These are phyloP conservation scores for Phytophthora chlamydospora DNA, from an alignment of 352 stramenopile species.

Conservation along the genomic window DNA sequence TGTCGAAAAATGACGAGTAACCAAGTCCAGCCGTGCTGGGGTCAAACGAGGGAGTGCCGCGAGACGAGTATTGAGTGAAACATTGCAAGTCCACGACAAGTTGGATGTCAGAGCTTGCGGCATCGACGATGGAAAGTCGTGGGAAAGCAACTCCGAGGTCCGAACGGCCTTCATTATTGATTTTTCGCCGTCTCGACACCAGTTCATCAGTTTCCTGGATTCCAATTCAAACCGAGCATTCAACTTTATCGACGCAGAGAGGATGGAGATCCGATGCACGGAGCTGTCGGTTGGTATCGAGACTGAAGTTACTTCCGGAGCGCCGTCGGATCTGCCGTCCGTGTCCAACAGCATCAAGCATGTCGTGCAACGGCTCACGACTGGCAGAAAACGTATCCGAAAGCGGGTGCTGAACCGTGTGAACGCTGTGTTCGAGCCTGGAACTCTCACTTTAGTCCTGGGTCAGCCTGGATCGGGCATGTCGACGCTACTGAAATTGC, in stretches of 20 bases:
- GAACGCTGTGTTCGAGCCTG: slow-evolving; percentile 36
- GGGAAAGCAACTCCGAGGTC: too few relatives aligned
- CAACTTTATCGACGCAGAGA: slow-evolving; percentile 21
- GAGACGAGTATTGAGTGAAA: too few relatives aligned
- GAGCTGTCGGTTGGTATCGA: slow-evolving; percentile 28
- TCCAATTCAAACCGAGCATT: slow-evolving; percentile 4
- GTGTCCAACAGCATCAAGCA: slow-evolving; percentile 33
- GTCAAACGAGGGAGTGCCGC: too few relatives aligned
- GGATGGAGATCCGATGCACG: slow-evolving; percentile 44
- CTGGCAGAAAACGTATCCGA: neutral
- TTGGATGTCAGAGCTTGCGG: too few relatives aligned
- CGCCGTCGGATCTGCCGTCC: slow-evolving; percentile 24
- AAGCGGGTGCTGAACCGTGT: slow-evolving; percentile 28
- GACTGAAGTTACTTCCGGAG: slow-evolving; percentile 7
- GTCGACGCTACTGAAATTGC: slow-evolving; percentile 42
- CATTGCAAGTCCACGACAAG: too few relatives aligned
- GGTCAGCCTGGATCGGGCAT: slow-evolving; percentile 28
- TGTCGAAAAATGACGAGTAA: too few relatives aligned
- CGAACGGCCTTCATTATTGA: too few relatives aligned
- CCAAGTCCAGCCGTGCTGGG: too few relatives aligned
- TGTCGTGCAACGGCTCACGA: slow-evolving; percentile 14
- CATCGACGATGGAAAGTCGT: too few relatives aligned
- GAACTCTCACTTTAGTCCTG: slow-evolving; percentile 26
- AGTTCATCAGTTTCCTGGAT: too few relatives aligned
- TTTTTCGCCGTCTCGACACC: neutral